A percentile compares a stretch with the other conserved stretches of the same genome.
phyloP scores from a whole-genome alignment of 331 rosid species.

The Pyracantha coccinea region DNA sequence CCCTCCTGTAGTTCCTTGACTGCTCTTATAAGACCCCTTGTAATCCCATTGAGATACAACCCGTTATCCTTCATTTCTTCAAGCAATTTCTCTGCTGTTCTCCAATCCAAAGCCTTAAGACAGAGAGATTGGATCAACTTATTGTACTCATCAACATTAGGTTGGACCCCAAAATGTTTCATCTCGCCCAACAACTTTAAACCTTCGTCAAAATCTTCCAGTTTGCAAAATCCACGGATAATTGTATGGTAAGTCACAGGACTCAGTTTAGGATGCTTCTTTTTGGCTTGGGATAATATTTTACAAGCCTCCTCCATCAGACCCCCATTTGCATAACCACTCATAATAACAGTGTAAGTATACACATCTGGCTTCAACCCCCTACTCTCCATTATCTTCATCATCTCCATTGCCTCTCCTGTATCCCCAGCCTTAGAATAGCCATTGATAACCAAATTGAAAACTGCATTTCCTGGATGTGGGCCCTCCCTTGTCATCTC shows the following conservation, averaged over 20 bases:
- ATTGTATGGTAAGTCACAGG: conserved; percentile 68
- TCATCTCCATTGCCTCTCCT: conserved; percentile 49
- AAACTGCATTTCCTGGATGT: conserved; percentile 73
- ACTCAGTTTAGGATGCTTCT: conserved; percentile 44
- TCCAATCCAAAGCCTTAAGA: conserved; percentile 78
- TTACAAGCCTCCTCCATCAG: conserved; percentile 72
- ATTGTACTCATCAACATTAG: conserved; percentile 63
- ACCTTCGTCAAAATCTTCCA: conserved; percentile 65
- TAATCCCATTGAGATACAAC: conserved; percentile 62
- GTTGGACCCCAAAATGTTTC: conserved; percentile 57
- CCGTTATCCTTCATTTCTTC: conserved; percentile 74
- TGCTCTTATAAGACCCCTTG: conserved; percentile 60
- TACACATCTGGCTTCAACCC: conserved; percentile 84
- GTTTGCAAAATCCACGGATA: conserved; percentile 73
- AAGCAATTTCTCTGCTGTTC: conserved; percentile 54
- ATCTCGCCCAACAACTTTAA: conserved; percentile 61
- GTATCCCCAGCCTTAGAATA: conserved; percentile 51
- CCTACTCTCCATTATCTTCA: conserved; percentile 61
- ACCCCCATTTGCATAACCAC: conserved; percentile 68
- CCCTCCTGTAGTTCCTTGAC: conserved; percentile 73
- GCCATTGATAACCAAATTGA: conserved; percentile 54
- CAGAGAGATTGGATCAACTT: conserved; percentile 85
- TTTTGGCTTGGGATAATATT: conserved; percentile 59
- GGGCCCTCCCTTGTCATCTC: conserved; percentile 70
- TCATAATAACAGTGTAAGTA: conserved; percentile 58